phyloP scores from a whole-genome alignment of 257 asterid genomes.

The Solanum lycopersicoides region DNA sequence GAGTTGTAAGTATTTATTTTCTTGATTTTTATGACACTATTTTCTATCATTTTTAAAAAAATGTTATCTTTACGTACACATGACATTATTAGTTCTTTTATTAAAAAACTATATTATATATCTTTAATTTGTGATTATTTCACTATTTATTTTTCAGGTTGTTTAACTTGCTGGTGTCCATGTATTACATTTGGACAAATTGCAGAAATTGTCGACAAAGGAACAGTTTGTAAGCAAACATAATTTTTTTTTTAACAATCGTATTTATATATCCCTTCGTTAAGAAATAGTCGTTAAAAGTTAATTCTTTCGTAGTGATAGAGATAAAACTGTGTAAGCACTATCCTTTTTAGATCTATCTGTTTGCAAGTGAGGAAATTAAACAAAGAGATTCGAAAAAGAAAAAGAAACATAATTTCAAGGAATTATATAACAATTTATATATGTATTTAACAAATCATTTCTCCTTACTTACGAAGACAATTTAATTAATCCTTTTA shows the following conservation, averaged over 20 bases:
- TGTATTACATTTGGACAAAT: conserved; percentile 26
- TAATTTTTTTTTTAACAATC: too few species aligned
- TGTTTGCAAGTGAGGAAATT: neutral
- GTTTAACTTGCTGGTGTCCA: conserved; percentile 18
- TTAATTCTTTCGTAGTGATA: too few species aligned
- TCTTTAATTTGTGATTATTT: too few species aligned
- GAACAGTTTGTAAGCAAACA: conserved; percentile 12
- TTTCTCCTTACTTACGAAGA: neutral
- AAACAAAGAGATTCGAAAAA: neutral
- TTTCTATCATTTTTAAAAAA: neutral
- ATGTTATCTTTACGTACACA: too few species aligned
- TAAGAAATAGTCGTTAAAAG: neutral
- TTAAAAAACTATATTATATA: too few species aligned
- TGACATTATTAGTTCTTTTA: too few species aligned
- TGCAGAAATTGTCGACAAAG: conserved; percentile 17
- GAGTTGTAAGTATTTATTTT: conserved; percentile 18
- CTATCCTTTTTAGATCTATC: accelerated
- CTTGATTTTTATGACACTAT: neutral
- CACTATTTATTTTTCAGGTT: conserved; percentile 4
- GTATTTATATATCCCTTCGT: neutral
- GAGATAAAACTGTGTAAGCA: neutral
- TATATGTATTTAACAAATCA: neutral
- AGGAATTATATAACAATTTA: neutral
- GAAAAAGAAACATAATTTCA: neutral
- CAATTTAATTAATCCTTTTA: neutral